Percentiles rank a stretch among this genome's conserved stretches.
Conservation (phyloP, 2,329 filamentous ascomycete genomes). For the Cordyceps javanica region DNA sequence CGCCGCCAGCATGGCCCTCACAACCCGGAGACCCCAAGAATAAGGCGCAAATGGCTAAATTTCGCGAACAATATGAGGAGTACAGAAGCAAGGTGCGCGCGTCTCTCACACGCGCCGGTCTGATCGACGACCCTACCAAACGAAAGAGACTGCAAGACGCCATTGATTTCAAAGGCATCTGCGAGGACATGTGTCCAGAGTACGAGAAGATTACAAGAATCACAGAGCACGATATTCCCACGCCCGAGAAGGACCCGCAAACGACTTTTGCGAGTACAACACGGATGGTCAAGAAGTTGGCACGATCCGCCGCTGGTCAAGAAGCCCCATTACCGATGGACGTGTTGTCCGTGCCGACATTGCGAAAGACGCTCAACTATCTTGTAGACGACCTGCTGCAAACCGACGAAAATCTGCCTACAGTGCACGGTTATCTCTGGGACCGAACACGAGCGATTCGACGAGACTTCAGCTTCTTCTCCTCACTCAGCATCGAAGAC, state of each 20-base stretch:
- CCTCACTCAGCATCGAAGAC: constrained; percentile 51
- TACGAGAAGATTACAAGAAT: constrained; percentile 60
- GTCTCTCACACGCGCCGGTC: constrained; percentile 50
- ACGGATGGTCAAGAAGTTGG: constrained; percentile 61
- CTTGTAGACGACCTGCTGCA: constrained; percentile 54
- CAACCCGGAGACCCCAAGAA: constrained; percentile 47
- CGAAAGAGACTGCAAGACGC: constrained; percentile 57
- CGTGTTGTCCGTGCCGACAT: constrained; percentile 53
- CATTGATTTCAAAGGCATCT: constrained; percentile 61
- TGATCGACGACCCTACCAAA: constrained; percentile 61
- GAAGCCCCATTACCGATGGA: constrained; percentile 63
- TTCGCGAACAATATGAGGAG: constrained; percentile 49
- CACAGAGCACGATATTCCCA: constrained; percentile 52
- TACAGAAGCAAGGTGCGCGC: constrained; percentile 52
- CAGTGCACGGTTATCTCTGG: constrained; percentile 59
- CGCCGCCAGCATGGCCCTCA: constrained; percentile 48
- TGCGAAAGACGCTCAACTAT: constrained; percentile 57
- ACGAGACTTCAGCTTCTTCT: constrained; percentile 63
- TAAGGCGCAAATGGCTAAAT: constrained; percentile 45
- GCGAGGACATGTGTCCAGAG: constrained; percentile 64
- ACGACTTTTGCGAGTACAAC: constrained; percentile 41
- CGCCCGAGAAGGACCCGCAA: constrained; percentile 44
- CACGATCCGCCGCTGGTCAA: constrained; percentile 61
- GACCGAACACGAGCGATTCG: constrained; percentile 62
- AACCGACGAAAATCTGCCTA: constrained; percentile 44